Base-by-base conservation (phyloP, 495 filamentous ascomycete species). In the Daldinia concentrica region DNA sequence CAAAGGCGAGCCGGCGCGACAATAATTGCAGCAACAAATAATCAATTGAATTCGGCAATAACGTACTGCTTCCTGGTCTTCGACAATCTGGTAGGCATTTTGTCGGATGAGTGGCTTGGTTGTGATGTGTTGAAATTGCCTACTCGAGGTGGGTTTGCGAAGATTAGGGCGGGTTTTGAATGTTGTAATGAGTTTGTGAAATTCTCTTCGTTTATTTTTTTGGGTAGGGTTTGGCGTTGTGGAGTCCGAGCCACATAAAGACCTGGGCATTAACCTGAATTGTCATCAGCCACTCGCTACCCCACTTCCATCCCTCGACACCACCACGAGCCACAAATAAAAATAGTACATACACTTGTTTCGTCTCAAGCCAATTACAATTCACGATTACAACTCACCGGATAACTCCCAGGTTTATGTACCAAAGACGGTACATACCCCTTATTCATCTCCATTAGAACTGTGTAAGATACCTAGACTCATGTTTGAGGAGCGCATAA, bases 41-140 rank as follows among this genome's bases (percentile, higher is more conserved):
- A 69, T 66, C 36, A 52, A 62, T 62, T 57, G 45, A 12, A 65
- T 48, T 36, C 64, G 62, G 34, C 63, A 58, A 58, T 43, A 74
- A 90, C 90, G 77, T 89, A 92, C 90, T 90, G 89, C 84, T 94
- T 95, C 82, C 92, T 86, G 80, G 92, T 95, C 83, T 94, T 91
- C 63, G 87, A 88, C 73, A 91, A 85, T 83, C 90, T 87, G 81
- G 91, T 93, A 89, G 92, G 92, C 92, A 95, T 94, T 79, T 80
- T 85, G 82, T 62, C 71, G 78, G 64, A 36, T 65, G 71, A 69
- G 65, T 56, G 66, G 66, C 62, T 62, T 61, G 66, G 66, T 62
- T 73, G 71, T 69, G 62, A 55, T 62, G 71, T 66, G 52, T 62
- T 66, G 58, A 58, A 62, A 19, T 58, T 73, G 71, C 71, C 71